Evolutionary conservation across 2,329 filamentous ascomycete species (phyloP).

Genomic region (Didymella exigua): DNA sequence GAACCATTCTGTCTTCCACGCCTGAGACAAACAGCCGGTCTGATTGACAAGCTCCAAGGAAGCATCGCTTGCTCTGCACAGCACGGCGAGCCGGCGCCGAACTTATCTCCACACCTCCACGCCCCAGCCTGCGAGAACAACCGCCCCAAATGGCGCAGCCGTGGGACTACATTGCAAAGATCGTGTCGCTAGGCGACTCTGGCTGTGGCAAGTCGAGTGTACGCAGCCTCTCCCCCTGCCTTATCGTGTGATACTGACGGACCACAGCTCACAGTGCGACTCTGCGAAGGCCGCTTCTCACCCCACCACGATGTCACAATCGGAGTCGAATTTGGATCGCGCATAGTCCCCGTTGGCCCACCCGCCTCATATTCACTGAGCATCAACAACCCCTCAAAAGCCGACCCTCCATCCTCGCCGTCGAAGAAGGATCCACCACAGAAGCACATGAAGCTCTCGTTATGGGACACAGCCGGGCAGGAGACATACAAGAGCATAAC

Average conservation of each 20-base stretch:
- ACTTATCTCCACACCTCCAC: conserved; percentile 9
- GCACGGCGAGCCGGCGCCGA: conserved; percentile 1
- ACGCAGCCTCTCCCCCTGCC: conserved; percentile 15
- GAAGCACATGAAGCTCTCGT: conserved; percentile 88
- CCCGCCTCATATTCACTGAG: conserved; percentile 68
- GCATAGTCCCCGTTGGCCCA: conserved; percentile 88
- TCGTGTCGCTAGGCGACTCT: conserved; percentile 96
- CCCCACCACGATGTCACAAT: conserved; percentile 96
- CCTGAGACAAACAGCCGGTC: not conserved
- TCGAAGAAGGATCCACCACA: conserved; percentile 50
- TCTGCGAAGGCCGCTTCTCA: conserved; percentile 95
- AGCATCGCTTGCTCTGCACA: not conserved
- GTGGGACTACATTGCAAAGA: conserved; percentile 99
- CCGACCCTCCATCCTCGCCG: conserved; percentile 20
- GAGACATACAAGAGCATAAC: conserved; percentile 98
- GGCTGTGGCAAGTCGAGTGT: conserved; percentile 90
- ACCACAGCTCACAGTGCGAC: conserved; percentile 79
- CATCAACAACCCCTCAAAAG: conserved; percentile 56
- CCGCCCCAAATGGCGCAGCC: conserved; percentile 60
- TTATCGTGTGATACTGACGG: conserved; percentile 17
- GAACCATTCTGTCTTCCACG: not conserved
- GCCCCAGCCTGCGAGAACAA: conserved; percentile 14
- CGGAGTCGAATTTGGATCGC: conserved; percentile 92
- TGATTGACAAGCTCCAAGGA: not conserved
- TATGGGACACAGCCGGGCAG: conserved; percentile 97